Base-by-base conservation (phyloP, 2,329 filamentous ascomycete species). In the Tolypocladium pustulatum region DNA sequence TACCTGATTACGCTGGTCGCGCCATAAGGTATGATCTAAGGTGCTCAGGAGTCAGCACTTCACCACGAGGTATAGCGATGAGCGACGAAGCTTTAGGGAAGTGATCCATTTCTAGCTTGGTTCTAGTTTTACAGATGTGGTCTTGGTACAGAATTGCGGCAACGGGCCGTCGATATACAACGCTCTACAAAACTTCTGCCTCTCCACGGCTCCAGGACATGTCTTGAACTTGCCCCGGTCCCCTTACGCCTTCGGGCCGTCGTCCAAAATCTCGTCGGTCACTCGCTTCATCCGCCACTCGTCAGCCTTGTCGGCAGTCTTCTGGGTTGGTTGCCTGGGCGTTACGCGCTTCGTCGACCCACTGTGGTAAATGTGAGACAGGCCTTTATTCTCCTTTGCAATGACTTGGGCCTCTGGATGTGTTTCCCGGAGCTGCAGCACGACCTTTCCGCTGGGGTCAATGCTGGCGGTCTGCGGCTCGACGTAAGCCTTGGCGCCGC, bases 401-500 rank as follows among this genome's bases (percentile, higher is more conserved):
- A 84, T 72, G 27, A 80, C 63, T 58, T 72, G 71, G 2, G 74
- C 68, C 68, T 76, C 72, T 1, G 61, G 12, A 22, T 68, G 60
- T 0, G 75, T 69, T 54, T 78, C 76, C 20, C 66, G 66, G n/a
- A 82, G 67, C 22, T 67, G 67, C 46, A 84, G 60, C 8, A 75
- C 63, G 15, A 85, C 69, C 63, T 71, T 78, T 60, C 83, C 83
- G 55, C 71, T 73, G 2, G 81, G 75, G 66, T 81, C 77, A 55
- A 82, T 66, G 60, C 68, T 72, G 40, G 78, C 79, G 10, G 68
- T 70, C 27, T 55, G 32, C 20, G 51, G 37, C n/a, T 51, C 52
- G 20, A 82, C 74, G 66, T 77, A 83, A 8, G 79, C 63, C 74
- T 85, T 86, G 61, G 76, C 71, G 40, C 83, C 83, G 59, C 83